Percentiles rank a stretch among this genome's conserved stretches.
Evolutionary conservation across 192 early-diverging fungal genomes (phyloP).

Genomic region (Coemansia sp.): DNA sequence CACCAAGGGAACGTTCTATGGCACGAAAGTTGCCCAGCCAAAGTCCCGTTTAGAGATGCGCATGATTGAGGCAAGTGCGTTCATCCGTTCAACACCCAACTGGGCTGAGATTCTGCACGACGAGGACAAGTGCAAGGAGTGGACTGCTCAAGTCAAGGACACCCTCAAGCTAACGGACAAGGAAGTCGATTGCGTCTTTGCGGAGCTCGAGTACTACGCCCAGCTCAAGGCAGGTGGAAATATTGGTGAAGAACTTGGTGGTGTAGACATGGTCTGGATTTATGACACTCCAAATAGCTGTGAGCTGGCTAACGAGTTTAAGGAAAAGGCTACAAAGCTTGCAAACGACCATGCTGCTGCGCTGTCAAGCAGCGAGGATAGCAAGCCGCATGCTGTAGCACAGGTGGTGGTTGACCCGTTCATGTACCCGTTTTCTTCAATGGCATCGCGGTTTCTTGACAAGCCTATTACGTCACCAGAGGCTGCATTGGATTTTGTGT

Average conservation of each 20-base stretch:
- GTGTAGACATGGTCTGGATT: conserved; percentile 11
- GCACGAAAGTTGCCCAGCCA: neutral
- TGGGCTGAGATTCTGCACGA: neutral
- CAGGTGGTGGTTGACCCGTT: neutral
- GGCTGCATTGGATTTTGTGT: neutral
- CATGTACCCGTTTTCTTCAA: neutral
- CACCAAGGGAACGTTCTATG: neutral
- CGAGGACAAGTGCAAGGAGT: neutral
- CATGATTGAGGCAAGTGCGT: neutral
- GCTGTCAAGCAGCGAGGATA: neutral
- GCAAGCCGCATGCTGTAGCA: too few species aligned
- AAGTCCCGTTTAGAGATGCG: neutral
- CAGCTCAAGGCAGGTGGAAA: neutral
- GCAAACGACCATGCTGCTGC: neutral
- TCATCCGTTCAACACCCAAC: neutral
- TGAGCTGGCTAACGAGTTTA: neutral
- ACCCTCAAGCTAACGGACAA: neutral
- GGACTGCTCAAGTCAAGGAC: neutral
- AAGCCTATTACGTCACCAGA: neutral
- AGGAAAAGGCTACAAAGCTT: neutral
- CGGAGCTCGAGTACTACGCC: neutral
- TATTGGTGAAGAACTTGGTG: neutral
- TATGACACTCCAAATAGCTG: neutral
- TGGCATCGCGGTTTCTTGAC: neutral
- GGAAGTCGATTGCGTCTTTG: conserved; percentile 1